A percentile compares a stretch with the other conserved stretches of the same genome.
These are phyloP conservation scores for Penstemon barbatus DNA, from an alignment of 257 asterid species.

Conservation along the genomic window DNA sequence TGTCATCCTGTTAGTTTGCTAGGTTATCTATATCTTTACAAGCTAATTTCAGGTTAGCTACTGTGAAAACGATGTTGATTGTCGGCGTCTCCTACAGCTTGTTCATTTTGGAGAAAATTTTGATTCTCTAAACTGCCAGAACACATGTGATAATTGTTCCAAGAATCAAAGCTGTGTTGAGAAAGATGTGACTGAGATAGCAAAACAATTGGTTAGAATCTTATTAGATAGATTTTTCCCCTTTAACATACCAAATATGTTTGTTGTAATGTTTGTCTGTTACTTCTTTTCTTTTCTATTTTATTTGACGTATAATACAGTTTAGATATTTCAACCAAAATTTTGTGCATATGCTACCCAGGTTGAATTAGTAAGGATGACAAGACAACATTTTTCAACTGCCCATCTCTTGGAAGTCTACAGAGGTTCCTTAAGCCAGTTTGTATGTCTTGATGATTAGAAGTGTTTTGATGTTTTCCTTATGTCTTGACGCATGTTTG, in stretches of 20 bases:
- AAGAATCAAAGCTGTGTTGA: constrained; percentile 65
- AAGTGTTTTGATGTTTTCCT: constrained; percentile 20
- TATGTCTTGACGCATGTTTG: constrained; percentile 31
- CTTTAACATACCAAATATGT: not conserved
- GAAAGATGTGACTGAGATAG: constrained; percentile 82
- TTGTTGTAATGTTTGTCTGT: constrained; percentile 14
- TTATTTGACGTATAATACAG: not conserved
- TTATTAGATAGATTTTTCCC: no score
- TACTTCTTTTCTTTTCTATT: constrained; percentile 7
- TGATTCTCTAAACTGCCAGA: constrained; percentile 70
- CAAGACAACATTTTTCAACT: constrained; percentile 76
- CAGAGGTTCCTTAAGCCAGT: constrained; percentile 93
- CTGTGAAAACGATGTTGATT: constrained; percentile 89
- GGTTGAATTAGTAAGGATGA: constrained; percentile 85
- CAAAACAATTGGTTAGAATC: constrained; percentile 78
- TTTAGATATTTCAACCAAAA: constrained; percentile 14
- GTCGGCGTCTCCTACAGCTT: constrained; percentile 92
- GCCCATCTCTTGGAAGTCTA: constrained; percentile 93
- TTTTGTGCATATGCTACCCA: constrained; percentile 34
- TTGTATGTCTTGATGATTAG: constrained; percentile 58
- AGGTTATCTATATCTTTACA: constrained; percentile 13
- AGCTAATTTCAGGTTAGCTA: constrained; percentile 79
- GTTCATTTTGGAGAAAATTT: constrained; percentile 96
- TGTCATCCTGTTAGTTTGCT: constrained; percentile 13
- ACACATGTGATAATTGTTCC: constrained; percentile 93